Evolutionary conservation across 2,329 filamentous ascomycete genomes (phyloP).

Genomic region (Tothia fuscella): DNA sequence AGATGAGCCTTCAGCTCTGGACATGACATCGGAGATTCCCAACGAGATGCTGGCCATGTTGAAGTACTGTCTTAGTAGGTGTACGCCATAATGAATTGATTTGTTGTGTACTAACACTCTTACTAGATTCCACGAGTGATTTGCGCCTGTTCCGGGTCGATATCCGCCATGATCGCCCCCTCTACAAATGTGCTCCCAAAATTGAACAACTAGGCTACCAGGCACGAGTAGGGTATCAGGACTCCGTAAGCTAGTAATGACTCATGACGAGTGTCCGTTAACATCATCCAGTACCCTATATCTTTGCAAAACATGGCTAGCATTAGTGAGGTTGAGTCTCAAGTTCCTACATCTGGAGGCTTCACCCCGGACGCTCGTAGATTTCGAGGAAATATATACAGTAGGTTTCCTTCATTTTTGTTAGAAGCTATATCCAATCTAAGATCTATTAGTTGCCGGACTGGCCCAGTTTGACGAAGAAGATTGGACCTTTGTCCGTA

Average conservation of each 20-base stretch:
- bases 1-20: slow-evolving; percentile 38
- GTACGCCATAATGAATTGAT: not conserved
- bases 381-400: slow-evolving; percentile 62
- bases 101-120: slow-evolving; percentile 45
- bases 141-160: slow-evolving; percentile 59
- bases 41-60: slow-evolving; percentile 39
- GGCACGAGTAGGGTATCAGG: slow-evolving; percentile 55
- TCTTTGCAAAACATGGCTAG: slow-evolving; percentile 56
- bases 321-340: slow-evolving; percentile 46
- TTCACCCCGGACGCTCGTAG: slow-evolving; percentile 47
- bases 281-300: slow-evolving; percentile 48
- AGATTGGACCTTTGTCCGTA: slow-evolving; percentile 50
- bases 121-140: slow-evolving; percentile 54
- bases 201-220: slow-evolving; percentile 50
- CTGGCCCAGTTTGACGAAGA: slow-evolving; percentile 57
- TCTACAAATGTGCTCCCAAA: slow-evolving; percentile 48
- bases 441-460: slow-evolving; percentile 41
- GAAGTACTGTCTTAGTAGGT: not conserved
- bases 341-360: slow-evolving; percentile 41
- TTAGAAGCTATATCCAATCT: not conserved
- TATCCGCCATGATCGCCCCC: slow-evolving; percentile 42
- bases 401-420: slow-evolving; percentile 25
- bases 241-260: slow-evolving; percentile 43
- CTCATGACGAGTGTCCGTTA: slow-evolving; percentile 4
- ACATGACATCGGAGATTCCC: slow-evolving; percentile 33